phyloP scores from a whole-genome alignment of 192 early-diverging fungal genomes.

The Coemansia sp. region DNA sequence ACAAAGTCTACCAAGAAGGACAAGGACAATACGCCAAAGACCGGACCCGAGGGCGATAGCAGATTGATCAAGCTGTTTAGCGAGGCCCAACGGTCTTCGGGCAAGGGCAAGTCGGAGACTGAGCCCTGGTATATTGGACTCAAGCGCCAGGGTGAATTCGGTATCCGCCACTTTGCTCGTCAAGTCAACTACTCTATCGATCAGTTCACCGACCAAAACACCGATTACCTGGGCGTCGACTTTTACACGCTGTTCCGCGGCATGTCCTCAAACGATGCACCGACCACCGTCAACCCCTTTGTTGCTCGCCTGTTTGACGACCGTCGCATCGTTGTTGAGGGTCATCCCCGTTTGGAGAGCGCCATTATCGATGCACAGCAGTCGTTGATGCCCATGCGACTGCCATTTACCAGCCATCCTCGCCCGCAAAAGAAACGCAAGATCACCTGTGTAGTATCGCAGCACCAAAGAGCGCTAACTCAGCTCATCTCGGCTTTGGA shows the following conservation, averaged over 20 bases:
- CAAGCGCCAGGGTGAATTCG: slow-evolving; percentile 57
- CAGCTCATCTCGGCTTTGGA: slow-evolving; percentile 67
- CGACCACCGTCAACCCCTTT: slow-evolving; percentile 67
- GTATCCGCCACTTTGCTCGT: slow-evolving; percentile 76
- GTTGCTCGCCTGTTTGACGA: slow-evolving; percentile 73
- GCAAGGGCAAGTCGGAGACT: slow-evolving; percentile 13
- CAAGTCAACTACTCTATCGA: slow-evolving; percentile 58
- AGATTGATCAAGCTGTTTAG: slow-evolving; percentile 36
- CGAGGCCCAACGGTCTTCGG: slow-evolving; percentile 20
- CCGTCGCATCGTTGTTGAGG: slow-evolving; percentile 66
- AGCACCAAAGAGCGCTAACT: slow-evolving; percentile 65
- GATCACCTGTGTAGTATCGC: slow-evolving; percentile 58
- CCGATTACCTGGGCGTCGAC: slow-evolving; percentile 74
- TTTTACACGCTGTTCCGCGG: slow-evolving; percentile 85
- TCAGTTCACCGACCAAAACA: slow-evolving; percentile 73
- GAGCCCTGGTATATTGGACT: slow-evolving; percentile 31
- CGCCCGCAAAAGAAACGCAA: slow-evolving; percentile 46
- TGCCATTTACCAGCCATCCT: slow-evolving; percentile 49
- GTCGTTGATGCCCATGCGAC: slow-evolving; percentile 61
- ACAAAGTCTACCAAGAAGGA: slow-evolving; percentile 48
- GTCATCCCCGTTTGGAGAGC: slow-evolving; percentile 75
- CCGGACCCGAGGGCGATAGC: slow-evolving; percentile 34
- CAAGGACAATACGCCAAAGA: slow-evolving; percentile 30
- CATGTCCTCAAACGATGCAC: slow-evolving; percentile 29
- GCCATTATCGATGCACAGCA: slow-evolving; percentile 80